Evolutionary conservation across 169 alveolate species (phyloP).

Genomic region (Besnoitia besnoiti): DNA sequence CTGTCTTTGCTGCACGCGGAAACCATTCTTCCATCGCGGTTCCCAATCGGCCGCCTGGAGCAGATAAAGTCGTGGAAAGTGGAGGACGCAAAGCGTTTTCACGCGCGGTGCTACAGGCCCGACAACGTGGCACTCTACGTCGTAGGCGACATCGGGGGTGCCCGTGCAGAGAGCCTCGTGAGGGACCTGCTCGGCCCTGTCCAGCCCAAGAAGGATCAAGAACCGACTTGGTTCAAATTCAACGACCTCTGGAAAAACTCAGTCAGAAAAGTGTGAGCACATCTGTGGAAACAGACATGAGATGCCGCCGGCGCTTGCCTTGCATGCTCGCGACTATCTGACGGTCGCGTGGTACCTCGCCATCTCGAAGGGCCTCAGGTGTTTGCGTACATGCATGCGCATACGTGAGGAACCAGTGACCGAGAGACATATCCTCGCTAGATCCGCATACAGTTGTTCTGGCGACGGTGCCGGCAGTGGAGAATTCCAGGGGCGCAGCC

Average conservation of each 20-base stretch:
- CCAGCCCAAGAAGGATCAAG: background rate
- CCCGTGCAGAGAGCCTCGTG: constrained; percentile 36
- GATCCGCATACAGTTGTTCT: no score
- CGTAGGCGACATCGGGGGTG: constrained; percentile 74
- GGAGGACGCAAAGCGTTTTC: constrained; percentile 71
- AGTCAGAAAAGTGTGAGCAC: background rate
- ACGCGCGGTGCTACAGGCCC: constrained; percentile 74
- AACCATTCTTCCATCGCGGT: constrained; percentile 78
- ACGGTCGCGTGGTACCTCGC: no score
- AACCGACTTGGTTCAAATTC: background rate
- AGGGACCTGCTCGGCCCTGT: constrained; percentile 47
- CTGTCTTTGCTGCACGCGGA: constrained; percentile 82
- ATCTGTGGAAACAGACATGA: no score
- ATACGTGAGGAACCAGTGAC: no score
- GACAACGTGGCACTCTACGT: constrained; percentile 75
- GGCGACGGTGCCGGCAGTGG: no score
- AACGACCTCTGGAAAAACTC: background rate
- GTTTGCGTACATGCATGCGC: no score
- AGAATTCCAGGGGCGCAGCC: no score
- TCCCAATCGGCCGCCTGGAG: constrained; percentile 80
- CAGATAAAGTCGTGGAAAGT: constrained; percentile 69
- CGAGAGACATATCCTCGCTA: no score
- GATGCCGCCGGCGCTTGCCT: no score
- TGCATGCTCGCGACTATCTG: no score
- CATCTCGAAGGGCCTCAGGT: no score